phyloP scores from a whole-genome alignment of 441 rosid genomes.

The Erodium trifolium region DNA sequence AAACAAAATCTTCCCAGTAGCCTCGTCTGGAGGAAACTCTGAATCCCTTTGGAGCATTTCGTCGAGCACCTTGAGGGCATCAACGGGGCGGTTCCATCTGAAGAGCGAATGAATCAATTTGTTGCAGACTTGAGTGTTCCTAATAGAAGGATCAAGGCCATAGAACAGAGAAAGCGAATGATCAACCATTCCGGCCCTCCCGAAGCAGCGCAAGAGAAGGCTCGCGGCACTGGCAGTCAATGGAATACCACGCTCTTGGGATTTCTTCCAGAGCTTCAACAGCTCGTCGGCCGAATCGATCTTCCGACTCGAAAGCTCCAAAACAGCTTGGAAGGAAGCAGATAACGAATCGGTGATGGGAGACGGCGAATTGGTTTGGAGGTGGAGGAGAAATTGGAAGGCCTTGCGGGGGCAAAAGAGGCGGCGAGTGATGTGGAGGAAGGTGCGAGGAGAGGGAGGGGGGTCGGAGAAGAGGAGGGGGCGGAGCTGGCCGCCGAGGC shows the following conservation, averaged over 20 bases:
- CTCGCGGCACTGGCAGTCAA: slow-evolving; percentile 34
- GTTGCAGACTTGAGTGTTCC: slow-evolving; percentile 38
- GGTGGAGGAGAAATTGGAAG: slow-evolving; percentile 41
- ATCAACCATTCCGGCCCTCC: slow-evolving; percentile 37
- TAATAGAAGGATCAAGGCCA: slow-evolving; percentile 26
- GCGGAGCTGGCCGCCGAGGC: slow-evolving; percentile 21
- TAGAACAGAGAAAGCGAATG: slow-evolving; percentile 36
- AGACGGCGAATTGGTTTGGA: slow-evolving; percentile 28
- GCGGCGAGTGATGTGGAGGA: slow-evolving; percentile 42
- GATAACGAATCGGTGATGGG: slow-evolving; percentile 31
- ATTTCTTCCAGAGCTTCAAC: slow-evolving; percentile 33
- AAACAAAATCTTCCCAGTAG: slow-evolving; percentile 41
- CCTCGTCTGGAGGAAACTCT: slow-evolving; percentile 32
- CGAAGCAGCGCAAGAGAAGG: slow-evolving; percentile 42
- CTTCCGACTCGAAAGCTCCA: slow-evolving; percentile 46
- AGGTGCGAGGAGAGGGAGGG: slow-evolving; percentile 28
- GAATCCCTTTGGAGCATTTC: slow-evolving; percentile 56
- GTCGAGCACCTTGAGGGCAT: slow-evolving; percentile 69
- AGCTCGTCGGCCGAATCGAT: slow-evolving; percentile 24
- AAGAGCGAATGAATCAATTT: slow-evolving; percentile 28
- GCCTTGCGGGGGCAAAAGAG: slow-evolving; percentile 44
- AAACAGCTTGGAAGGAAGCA: slow-evolving; percentile 38
- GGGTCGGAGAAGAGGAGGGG: slow-evolving; percentile 16
- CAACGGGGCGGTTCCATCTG: slow-evolving; percentile 27
- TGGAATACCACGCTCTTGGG: slow-evolving; percentile 43